Base-by-base conservation (phyloP, 257 asterid species). In the Fraxinus excelsior region DNA sequence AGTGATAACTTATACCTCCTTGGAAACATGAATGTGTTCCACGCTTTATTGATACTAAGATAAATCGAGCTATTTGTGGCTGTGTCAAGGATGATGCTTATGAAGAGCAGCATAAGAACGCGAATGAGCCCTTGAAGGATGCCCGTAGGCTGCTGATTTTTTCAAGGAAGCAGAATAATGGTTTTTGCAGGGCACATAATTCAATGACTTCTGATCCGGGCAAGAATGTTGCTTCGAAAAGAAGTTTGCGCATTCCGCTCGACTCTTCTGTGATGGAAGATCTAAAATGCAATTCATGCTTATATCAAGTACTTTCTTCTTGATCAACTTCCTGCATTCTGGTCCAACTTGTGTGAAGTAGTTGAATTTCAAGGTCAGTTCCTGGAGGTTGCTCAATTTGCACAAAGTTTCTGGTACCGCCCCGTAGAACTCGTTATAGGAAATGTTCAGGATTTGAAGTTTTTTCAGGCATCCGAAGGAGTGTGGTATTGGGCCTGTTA, bases 281-380 rank as follows among this genome's bases (percentile, higher is more conserved):
- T 82, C 97, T 77, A 80, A 1, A 38, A 92, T 82, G 81, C 96
- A 92, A 44, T 92, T 92, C 89, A 75, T 87, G 26, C 31, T 31
- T 6, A 92, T 28, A 46, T 90, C 85, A 28, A 92, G 95, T 37
- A 82, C 80, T 8, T 71, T 71, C n/a, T 40, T 72, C 34, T 13
- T 2, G 19, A 92, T 85, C 78, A 90, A 74, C 72, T 82, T 84
- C 79, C 93, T 68, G 66, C 97, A 92, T 69, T 71, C 81, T 0
- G 89, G 90, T 31, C 96, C 97, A 56, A 90, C 90, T 78, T 92
- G 80, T 0, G 96, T 89, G 35, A 90, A 84, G 67, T 79, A 92
- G 67, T 92, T 90, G 77, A 4, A 13, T 21, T 81, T 84, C 82
- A 92, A 32, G 1, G 83, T 82, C 38, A 90, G 51, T 32, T 74